phyloP scores from a whole-genome alignment of 2,329 filamentous ascomycete genomes.

The Penicillium polonicum region DNA sequence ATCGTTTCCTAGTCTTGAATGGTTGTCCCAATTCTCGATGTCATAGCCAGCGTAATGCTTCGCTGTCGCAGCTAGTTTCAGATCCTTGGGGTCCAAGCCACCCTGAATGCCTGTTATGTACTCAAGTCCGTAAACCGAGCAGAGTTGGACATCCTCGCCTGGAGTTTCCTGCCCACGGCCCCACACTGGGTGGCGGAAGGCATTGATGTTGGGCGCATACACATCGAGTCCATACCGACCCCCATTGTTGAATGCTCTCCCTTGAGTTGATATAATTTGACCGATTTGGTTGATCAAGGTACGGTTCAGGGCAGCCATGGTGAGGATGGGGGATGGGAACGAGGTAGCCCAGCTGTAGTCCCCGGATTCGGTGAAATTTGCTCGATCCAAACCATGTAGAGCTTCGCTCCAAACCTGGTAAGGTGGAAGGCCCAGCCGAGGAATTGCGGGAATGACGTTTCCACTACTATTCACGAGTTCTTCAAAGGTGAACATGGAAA shows the following conservation, averaged over 20 bases:
- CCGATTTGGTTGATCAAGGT: conserved; percentile 59
- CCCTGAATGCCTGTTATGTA: conserved; percentile 58
- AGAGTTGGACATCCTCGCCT: conserved; percentile 55
- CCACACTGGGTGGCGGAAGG: conserved; percentile 63
- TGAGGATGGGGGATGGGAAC: conserved; percentile 64
- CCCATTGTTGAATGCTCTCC: conserved; percentile 63
- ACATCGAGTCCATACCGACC: conserved; percentile 44
- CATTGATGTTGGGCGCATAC: conserved; percentile 65
- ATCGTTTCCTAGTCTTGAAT: conserved; percentile 54
- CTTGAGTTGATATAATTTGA: conserved; percentile 56
- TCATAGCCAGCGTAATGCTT: conserved; percentile 63
- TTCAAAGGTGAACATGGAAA: conserved; percentile 51
- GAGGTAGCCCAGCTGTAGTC: conserved; percentile 62
- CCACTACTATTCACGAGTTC: conserved; percentile 58
- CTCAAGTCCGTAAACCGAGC: conserved; percentile 51
- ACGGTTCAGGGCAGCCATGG: conserved; percentile 64
- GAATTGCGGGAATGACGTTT: conserved; percentile 51
- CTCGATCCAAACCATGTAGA: conserved; percentile 63
- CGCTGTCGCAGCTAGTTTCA: conserved; percentile 53
- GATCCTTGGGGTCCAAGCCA: conserved; percentile 36
- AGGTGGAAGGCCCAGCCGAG: conserved; percentile 55
- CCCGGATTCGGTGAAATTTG: conserved; percentile 53
- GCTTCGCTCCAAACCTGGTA: conserved; percentile 63
- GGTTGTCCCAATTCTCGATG: conserved; percentile 49
- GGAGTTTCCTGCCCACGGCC: conserved; percentile 62